These are phyloP conservation scores for Conticribra guillardii DNA, from an alignment of 108 stramenopile genomes.

Conservation along the genomic window DNA sequence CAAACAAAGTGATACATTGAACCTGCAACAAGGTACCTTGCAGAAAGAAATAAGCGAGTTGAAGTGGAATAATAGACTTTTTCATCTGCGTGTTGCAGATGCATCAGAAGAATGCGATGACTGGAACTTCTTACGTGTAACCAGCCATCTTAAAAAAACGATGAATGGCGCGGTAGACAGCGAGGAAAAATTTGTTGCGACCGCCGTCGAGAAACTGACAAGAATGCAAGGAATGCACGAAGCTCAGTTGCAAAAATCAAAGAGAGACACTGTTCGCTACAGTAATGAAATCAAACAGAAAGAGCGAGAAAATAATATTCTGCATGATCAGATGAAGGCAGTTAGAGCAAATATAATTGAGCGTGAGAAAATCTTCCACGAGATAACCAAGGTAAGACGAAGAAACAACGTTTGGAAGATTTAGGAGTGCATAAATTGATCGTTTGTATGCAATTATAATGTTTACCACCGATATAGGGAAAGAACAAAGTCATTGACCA, in stretches of 20 bases:
- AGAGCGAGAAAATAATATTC: neutral
- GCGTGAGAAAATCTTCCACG: neutral
- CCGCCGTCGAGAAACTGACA: neutral
- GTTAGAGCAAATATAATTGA: neutral
- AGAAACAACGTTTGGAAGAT: neutral
- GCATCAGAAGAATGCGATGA: neutral
- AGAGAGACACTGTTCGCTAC: neutral
- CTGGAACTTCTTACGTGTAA: neutral
- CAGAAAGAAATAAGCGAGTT: neutral
- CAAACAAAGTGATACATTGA: no score
- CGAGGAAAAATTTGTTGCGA: neutral
- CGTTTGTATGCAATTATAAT: neutral
- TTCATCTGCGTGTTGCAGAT: neutral
- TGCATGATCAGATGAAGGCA: neutral
- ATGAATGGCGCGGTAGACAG: neutral
- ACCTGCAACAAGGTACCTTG: neutral
- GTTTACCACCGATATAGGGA: neutral
- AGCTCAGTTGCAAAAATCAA: neutral
- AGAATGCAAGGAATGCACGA: neutral
- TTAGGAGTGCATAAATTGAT: neutral
- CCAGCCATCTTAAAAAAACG: neutral
- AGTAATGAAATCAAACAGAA: neutral
- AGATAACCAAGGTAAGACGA: neutral
- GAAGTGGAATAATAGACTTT: neutral
- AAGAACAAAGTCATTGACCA: neutral